These are phyloP conservation scores for Fusarium sp. DNA, from an alignment of 2,329 filamentous ascomycete genomes.

Conservation along the genomic window DNA sequence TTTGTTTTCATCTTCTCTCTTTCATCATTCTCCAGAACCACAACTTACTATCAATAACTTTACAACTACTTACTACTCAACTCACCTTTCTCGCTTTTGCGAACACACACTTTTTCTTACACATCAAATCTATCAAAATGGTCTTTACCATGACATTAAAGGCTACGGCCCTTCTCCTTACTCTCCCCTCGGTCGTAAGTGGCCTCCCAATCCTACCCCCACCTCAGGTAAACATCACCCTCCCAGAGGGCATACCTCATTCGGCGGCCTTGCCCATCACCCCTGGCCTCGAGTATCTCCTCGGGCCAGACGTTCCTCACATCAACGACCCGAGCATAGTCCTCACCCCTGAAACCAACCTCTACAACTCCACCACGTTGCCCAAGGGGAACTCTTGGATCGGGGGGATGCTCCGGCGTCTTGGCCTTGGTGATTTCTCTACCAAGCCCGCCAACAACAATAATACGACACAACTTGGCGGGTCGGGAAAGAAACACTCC, in stretches of 20 bases:
- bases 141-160: neutral
- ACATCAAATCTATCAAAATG: neutral
- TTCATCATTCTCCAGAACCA: neutral
- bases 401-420: neutral
- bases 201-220: neutral
- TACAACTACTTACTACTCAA: neutral
- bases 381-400: neutral
- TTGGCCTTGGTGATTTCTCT: neutral
- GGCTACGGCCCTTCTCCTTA: neutral
- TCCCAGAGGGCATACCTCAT: neutral
- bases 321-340: constrained; percentile 13
- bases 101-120: neutral
- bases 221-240: neutral
- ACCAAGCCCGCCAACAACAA: neutral
- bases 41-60: neutral
- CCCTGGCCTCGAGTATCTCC: neutral
- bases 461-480: neutral
- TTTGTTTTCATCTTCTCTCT: neutral
- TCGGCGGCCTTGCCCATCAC: neutral
- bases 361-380: neutral
- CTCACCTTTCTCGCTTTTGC: neutral
- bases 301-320: neutral
- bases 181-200: neutral
- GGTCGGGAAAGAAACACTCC: neutral
- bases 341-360: neutral